Base-by-base conservation (phyloP, 2,329 filamentous ascomycete genomes). In the Pseudocercospora musae region DNA sequence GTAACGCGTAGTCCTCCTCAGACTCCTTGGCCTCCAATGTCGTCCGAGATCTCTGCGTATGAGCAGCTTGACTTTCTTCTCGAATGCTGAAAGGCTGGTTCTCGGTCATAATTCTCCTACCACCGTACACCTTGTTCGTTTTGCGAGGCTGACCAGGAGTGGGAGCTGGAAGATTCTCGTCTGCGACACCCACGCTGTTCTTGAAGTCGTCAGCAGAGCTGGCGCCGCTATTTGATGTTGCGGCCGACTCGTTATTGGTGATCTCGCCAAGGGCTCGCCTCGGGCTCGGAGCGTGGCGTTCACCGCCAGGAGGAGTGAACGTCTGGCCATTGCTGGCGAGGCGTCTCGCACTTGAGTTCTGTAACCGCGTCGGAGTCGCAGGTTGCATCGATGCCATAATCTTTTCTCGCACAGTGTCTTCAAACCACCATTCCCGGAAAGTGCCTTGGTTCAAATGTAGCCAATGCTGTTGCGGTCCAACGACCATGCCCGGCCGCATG, bases 401-500 rank as follows among this genome's bases (percentile, higher is more conserved):
- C 73, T 92, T 90, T 79, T 94, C 90, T 79, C 92, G 92, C 72
- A 95, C 85, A 48, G 82, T 83, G 73, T 91, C 88, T 73, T 90
- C 88, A 67, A 86, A 84, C 91, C 93, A 98, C 95, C 95, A 99
- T 78, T 98, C 92, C n/a, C 95, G 87, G 87, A 99, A 99, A 37
- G 90, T 89, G 37, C 90, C 90, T 78, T 99, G 95, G 80, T 99
- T 97, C 66, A 99, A 85, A 75, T 99, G 95, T 59, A 99, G 85
- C 95, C 95, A 99, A 79, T 99, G 95, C 79, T 99, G 95, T 75
- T 99, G 95, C 42, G 95, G 95, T 0, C 95, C 95, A 58, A 99
- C 95, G 6, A 99, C 95, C 95, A 99, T 99, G 58, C 95, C 95
- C 0, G 95, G 95, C 62, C 94, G 86, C 94, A 98, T 98, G 80